Percentiles rank a stretch among this genome's conserved stretches.
These are phyloP conservation scores for Aurantiochytrium sp. DNA, from an alignment of 108 stramenopile genomes.

Conservation along the genomic window DNA sequence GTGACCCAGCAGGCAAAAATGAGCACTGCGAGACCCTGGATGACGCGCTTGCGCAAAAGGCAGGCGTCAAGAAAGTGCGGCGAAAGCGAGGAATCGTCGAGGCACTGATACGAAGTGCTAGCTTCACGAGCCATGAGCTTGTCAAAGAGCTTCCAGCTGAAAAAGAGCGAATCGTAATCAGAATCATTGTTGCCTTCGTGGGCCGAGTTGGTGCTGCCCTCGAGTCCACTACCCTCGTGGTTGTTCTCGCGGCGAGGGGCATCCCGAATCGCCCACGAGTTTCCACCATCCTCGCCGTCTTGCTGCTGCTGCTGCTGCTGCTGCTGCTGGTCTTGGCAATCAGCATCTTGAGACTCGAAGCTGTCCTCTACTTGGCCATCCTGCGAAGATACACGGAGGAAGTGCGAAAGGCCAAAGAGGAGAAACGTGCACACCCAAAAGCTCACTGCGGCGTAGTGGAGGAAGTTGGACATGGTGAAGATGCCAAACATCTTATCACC, in stretches of 20 bases:
- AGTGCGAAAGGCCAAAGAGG: background rate
- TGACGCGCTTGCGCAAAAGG: background rate
- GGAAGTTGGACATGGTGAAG: background rate
- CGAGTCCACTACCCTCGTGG: background rate
- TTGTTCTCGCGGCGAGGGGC: background rate
- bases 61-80: background rate
- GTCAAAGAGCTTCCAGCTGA: background rate
- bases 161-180: background rate
- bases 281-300: background rate
- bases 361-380: background rate
- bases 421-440: background rate
- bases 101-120: background rate
- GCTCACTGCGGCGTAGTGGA: background rate
- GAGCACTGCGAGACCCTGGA: background rate
- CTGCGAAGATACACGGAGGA: background rate
- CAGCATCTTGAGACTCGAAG: background rate
- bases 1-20: background rate
- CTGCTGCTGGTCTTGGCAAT: no score
- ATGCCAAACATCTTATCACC: background rate
- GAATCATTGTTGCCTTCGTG: background rate
- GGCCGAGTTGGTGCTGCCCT: background rate
- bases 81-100: background rate
- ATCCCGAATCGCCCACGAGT: background rate
- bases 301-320: background rate
- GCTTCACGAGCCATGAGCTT: background rate